Evolutionary conservation across 2,329 filamentous ascomycete genomes (phyloP), one percentile per base, ranked within the genome.

Genomic region (Diaporthe caulivora): DNA sequence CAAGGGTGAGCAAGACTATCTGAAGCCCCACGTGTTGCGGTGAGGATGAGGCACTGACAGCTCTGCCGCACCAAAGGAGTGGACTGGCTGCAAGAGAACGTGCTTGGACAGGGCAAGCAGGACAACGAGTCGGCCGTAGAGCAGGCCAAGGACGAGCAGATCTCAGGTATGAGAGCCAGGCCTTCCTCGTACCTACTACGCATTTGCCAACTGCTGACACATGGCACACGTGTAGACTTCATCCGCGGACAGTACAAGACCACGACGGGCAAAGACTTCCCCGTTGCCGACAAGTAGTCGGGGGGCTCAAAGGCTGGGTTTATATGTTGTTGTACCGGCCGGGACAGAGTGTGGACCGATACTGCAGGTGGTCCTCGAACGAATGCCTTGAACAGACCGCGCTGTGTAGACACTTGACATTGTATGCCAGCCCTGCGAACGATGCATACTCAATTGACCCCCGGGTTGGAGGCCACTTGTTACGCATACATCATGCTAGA

Each of bases 81-180:
- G 86, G 94, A 97, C 82, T 90, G 88, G 76, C 89, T 95, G 31
- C 94, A 97, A 83, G 90, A 97, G 83, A 90, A 94, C 76, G 84
- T 95, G 80, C 80, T 97, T 21, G 91, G 91, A 49, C 85, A 91
- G 77, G 94, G 94, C 24, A 80, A 89, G 60, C 94, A 97, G 85
- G 86, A 89, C 84, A 94, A 94, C 80, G 93, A 93, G 82, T 87
- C 83, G 67, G 94, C 94, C 7, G 80, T 91, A 26, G 94, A 97
- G 84, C 94, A 97, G 84, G 93, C 92, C 78, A 95, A 96, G 85
- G 94, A 97, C 81, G 92, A 94, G 82, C 86, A 93, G 81, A 94
- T 95, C 78, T 74, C 73, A 29, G 73, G 73, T 74, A 51, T 9
- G 42, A 13, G 1, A 7, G 7, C 11, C 6, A 13, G 13, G 8